Evolutionary conservation across 164 flowering plant genomes (phyloP).

Genomic region (Magnolia sinica): DNA sequence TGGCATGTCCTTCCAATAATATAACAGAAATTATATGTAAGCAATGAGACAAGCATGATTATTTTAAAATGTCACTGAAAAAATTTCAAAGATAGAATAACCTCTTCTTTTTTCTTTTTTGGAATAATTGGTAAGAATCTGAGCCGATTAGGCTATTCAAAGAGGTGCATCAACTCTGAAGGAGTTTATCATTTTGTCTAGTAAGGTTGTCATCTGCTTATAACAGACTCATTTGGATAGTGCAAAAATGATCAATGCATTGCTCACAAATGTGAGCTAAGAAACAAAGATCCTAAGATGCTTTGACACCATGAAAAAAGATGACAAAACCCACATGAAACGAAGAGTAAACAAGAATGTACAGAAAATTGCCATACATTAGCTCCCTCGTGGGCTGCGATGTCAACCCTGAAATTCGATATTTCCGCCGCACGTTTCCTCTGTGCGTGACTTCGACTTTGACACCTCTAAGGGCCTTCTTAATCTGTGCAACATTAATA

Average conservation of each 20-base stretch:
- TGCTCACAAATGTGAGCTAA: not conserved
- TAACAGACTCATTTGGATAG: not conserved
- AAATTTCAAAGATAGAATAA: too few species aligned
- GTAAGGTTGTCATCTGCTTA: not conserved
- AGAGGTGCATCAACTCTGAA: not conserved
- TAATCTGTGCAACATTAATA: slow-evolving; percentile 33
- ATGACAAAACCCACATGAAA: not conserved
- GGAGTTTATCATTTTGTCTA: not conserved
- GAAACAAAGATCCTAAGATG: too few species aligned
- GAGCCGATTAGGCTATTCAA: not conserved
- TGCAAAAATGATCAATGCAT: not conserved
- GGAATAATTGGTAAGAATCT: not conserved
- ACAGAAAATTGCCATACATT: slow-evolving; percentile 25
- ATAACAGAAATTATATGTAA: too few species aligned
- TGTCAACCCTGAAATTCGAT: slow-evolving; percentile 62
- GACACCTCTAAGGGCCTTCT: slow-evolving; percentile 65
- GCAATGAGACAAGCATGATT: too few species aligned
- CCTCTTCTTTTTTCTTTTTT: too few species aligned
- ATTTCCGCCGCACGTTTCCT: slow-evolving; percentile 54
- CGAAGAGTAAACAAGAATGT: not conserved
- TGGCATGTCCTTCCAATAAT: too few species aligned
- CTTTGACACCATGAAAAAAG: not conserved
- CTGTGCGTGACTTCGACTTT: slow-evolving; percentile 75
- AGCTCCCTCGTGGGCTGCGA: slow-evolving; percentile 63
- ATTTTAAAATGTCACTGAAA: too few species aligned